Evolutionary conservation across 2,329 filamentous ascomycete species (phyloP).

Genomic region (Cladophialophora psammophila): DNA sequence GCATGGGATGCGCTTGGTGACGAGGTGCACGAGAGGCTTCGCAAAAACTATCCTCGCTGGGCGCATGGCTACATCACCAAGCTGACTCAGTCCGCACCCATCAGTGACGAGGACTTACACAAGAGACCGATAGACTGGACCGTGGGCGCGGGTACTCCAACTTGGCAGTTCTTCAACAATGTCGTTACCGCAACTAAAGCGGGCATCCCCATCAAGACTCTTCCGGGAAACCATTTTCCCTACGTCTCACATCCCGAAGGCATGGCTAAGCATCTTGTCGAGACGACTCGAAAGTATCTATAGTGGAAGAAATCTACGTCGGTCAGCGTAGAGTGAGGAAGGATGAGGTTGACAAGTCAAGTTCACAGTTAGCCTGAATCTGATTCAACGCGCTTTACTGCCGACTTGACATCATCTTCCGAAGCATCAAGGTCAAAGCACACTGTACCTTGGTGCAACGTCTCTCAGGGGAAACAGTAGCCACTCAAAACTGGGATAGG

Average conservation of each 20-base stretch:
- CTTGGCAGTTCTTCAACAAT: constrained; percentile 17
- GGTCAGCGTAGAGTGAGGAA: not conserved
- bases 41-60: constrained; percentile 24
- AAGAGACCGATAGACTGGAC: constrained; percentile 27
- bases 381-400: not conserved
- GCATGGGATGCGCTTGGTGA: constrained; percentile 21
- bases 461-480: not conserved
- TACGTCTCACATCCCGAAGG: constrained; percentile 28
- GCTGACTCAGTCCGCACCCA: constrained; percentile 17
- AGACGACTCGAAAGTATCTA: constrained; percentile 24
- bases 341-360: not conserved
- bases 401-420: not conserved
- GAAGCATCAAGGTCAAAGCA: not conserved
- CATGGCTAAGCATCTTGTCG: constrained; percentile 24
- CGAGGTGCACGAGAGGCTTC: constrained; percentile 23
- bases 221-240: constrained; percentile 27
- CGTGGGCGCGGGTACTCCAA: constrained; percentile 20
- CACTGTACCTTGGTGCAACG: not conserved
- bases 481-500: not conserved
- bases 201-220: constrained; percentile 10
- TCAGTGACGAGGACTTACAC: constrained; percentile 14
- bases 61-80: constrained; percentile 14
- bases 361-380: not conserved
- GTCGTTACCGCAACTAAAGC: constrained; percentile 21
- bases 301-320: not conserved